A percentile compares a stretch with the other conserved stretches of the same genome.
Conservation (phyloP, 441 rosid genomes). For the Breynia disticha region DNA sequence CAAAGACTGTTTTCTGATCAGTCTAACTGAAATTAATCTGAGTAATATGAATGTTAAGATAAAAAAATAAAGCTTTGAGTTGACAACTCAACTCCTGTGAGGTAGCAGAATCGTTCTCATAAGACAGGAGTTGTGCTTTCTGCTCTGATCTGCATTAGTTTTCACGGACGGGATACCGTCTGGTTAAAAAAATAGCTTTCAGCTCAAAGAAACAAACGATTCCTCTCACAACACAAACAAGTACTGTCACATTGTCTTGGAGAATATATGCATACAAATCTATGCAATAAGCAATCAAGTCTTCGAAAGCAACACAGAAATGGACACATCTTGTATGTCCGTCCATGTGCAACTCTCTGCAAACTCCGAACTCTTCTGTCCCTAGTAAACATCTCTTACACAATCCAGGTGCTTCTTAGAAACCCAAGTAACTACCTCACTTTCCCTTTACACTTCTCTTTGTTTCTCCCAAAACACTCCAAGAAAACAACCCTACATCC, state of each 20-base stretch:
- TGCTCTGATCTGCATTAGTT: no score
- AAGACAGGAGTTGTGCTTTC: no score
- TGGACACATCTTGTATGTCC: conserved; percentile 20
- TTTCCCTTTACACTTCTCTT: conserved; percentile 15
- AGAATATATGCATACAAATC: not conserved
- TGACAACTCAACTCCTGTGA: no score
- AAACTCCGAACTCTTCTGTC: not conserved
- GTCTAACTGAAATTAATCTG: no score
- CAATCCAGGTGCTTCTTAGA: conserved; percentile 21
- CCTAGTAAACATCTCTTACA: conserved; percentile 20
- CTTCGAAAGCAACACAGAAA: conserved; percentile 22
- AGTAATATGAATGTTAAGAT: no score
- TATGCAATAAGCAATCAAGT: conserved; percentile 6
- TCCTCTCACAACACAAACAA: no score
- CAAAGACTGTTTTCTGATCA: no score
- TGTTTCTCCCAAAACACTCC: conserved; percentile 8
- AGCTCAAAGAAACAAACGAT: no score
- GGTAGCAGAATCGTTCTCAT: no score
- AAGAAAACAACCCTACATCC: not conserved
- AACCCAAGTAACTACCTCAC: conserved; percentile 19
- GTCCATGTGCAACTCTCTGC: conserved; percentile 30
- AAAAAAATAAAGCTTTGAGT: no score
- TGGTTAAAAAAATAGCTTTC: no score
- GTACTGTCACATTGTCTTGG: not conserved
- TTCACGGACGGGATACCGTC: no score